A percentile compares a stretch with the other conserved stretches of the same genome.
Evolutionary conservation across 805 yeast species (phyloP).

Genomic region (Cyberlindnera subsufficiens): DNA sequence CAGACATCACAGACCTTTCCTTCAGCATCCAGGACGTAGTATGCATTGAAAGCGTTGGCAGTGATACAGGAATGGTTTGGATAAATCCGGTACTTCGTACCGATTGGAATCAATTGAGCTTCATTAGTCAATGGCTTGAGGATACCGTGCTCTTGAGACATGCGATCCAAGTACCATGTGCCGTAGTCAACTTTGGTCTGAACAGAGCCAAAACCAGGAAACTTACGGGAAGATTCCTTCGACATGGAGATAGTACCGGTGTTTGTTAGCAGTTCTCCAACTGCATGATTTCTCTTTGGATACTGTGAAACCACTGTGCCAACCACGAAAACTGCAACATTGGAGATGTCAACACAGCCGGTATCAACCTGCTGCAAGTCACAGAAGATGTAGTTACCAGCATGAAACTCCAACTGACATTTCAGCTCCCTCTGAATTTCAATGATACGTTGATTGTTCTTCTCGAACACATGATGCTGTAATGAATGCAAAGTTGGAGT

Average conservation of each 20-base stretch:
- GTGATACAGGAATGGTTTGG: conserved; percentile 77
- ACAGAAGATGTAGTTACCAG: conserved; percentile 73
- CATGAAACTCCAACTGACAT: conserved; percentile 62
- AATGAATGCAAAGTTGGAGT: conserved; percentile 75
- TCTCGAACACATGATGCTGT: conserved; percentile 20
- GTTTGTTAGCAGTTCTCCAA: conserved; percentile 61
- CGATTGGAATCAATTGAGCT: conserved; percentile 40
- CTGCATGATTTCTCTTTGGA: conserved; percentile 42
- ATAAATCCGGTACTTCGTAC: conserved; percentile 46
- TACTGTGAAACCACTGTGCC: conserved; percentile 58
- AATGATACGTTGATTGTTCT: conserved; percentile 9
- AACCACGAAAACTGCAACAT: conserved; percentile 46
- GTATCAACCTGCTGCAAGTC: conserved; percentile 79
- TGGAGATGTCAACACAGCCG: conserved; percentile 39
- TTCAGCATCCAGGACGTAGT: conserved; percentile 44
- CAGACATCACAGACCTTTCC: conserved; percentile 54
- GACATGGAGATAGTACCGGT: conserved; percentile 71
- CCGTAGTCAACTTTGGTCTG: conserved; percentile 35
- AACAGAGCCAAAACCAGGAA: conserved; percentile 56
- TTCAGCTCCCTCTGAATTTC: conserved; percentile 18
- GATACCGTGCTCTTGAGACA: conserved; percentile 80
- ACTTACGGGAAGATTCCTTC: conserved; percentile 50
- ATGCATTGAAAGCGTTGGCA: conserved; percentile 51
- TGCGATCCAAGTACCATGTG: conserved; percentile 59
- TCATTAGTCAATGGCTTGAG: conserved; percentile 35